phyloP scores from a whole-genome alignment of 352 stramenopile genomes.

The Pseudoperonospora humuli region DNA sequence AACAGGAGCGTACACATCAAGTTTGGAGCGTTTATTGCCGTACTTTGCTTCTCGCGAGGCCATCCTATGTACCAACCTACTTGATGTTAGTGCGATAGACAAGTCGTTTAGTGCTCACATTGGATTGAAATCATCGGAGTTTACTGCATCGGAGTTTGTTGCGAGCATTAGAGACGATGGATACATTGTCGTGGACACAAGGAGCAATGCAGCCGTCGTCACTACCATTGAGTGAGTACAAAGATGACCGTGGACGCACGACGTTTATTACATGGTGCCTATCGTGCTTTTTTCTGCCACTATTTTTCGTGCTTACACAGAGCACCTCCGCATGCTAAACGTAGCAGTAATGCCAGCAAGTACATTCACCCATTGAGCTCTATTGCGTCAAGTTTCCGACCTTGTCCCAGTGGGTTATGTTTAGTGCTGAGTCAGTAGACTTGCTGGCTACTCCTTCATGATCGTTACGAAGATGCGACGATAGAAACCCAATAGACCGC shows the following conservation, averaged over 20 bases:
- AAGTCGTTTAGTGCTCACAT: conserved; percentile 14
- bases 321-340: conserved; percentile 53
- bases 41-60: conserved; percentile 25
- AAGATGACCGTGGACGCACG: background rate
- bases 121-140: conserved; percentile 2
- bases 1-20: conserved; percentile 25
- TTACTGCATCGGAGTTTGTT: conserved; percentile 2
- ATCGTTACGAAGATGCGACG: conserved; percentile 54
- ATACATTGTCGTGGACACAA: conserved; percentile 18
- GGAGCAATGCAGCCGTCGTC: background rate
- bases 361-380: conserved; percentile 39
- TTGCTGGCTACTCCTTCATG: conserved; percentile 38
- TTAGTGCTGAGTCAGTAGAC: conserved; percentile 40
- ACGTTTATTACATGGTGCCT: conserved; percentile 15
- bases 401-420: conserved; percentile 46
- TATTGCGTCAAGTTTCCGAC: conserved; percentile 46
- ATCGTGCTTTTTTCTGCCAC: conserved; percentile 3
- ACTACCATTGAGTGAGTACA: background rate
- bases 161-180: conserved; percentile 20
- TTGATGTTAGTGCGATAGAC: conserved; percentile 13
- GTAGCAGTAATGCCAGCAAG: conserved; percentile 34
- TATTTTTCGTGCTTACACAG: conserved; percentile 18
- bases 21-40: conserved; percentile 20
- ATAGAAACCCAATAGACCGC: conserved; percentile 36
- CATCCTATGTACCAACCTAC: conserved; percentile 15